These are phyloP conservation scores for Calamus simplicifolius DNA, from an alignment of 176 grass and related monocot genomes.

Conservation along the genomic window DNA sequence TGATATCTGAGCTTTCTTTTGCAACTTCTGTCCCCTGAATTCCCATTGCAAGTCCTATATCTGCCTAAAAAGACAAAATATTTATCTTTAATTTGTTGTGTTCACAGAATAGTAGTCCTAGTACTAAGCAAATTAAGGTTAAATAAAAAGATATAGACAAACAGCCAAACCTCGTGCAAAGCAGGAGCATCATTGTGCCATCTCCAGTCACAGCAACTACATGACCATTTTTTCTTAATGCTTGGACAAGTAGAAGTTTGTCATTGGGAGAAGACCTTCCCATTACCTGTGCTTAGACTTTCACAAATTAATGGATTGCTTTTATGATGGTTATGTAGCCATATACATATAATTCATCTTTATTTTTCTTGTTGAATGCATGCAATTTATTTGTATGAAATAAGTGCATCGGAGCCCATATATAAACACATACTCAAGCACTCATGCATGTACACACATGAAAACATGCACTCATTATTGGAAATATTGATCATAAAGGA, in stretches of 20 bases:
- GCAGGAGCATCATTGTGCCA: slow-evolving; percentile 95
- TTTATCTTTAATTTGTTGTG: neutral
- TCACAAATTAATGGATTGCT: no score
- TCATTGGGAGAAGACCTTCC: slow-evolving; percentile 92
- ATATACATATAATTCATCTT: neutral
- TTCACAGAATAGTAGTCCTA: neutral
- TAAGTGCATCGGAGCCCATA: no score
- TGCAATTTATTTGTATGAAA: no score
- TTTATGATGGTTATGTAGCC: no score
- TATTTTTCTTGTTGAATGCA: neutral
- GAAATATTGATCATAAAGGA: no score
- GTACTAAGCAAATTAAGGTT: no score
- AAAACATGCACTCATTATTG: no score
- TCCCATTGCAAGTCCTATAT: slow-evolving; percentile 98
- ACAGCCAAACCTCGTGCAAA: slow-evolving; percentile 54
- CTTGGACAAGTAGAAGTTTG: slow-evolving; percentile 84
- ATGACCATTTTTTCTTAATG: slow-evolving; percentile 66
- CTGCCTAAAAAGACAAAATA: slow-evolving; percentile 57
- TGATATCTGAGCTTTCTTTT: slow-evolving; percentile 98
- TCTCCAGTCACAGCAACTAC: slow-evolving; percentile 97
- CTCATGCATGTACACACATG: no score
- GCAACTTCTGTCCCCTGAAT: slow-evolving; percentile 98
- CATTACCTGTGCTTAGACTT: slow-evolving; percentile 53
- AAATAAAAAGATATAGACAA: neutral
- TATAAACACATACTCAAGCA: no score